Conservation (phyloP, 2,329 filamentous ascomycete genomes). For the Beauveria scarabaeidicola region DNA sequence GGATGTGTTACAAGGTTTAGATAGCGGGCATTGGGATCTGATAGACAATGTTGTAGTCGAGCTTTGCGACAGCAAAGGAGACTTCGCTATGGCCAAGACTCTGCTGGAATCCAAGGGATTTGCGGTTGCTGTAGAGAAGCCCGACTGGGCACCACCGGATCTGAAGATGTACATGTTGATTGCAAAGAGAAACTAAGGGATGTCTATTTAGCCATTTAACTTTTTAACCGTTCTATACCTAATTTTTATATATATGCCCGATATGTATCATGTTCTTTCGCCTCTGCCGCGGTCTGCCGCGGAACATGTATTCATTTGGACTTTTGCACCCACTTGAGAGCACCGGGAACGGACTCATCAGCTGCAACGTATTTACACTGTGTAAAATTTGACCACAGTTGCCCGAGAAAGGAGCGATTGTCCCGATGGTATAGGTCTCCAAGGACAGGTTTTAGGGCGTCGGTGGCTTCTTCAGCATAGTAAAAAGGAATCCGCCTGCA, state of each 20-base stretch:
- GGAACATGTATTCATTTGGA: not conserved
- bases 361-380: conserved; percentile 39
- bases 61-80: conserved; percentile 14
- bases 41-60: conserved; percentile 18
- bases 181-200: not conserved
- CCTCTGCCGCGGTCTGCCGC: no score
- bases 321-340: conserved; percentile 14
- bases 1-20: conserved; percentile 17
- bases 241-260: not conserved
- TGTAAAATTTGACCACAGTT: conserved; percentile 38
- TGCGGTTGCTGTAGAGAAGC: conserved; percentile 6
- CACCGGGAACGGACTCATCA: conserved; percentile 18
- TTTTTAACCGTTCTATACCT: not conserved
- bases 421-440: conserved; percentile 45
- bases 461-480: conserved; percentile 49
- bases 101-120: conserved; percentile 18
- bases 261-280: no score
- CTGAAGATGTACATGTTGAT: conserved; percentile 8
- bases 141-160: conserved; percentile 8
- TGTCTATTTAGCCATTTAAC: not conserved
- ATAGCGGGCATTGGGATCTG: conserved; percentile 17
- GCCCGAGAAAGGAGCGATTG: conserved; percentile 33
- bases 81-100: conserved; percentile 7
- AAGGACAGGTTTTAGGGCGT: conserved; percentile 47
- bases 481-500: conserved; percentile 49